phyloP scores from a whole-genome alignment of 1,284 basidiomycete genomes.

The Agaricales sp. region DNA sequence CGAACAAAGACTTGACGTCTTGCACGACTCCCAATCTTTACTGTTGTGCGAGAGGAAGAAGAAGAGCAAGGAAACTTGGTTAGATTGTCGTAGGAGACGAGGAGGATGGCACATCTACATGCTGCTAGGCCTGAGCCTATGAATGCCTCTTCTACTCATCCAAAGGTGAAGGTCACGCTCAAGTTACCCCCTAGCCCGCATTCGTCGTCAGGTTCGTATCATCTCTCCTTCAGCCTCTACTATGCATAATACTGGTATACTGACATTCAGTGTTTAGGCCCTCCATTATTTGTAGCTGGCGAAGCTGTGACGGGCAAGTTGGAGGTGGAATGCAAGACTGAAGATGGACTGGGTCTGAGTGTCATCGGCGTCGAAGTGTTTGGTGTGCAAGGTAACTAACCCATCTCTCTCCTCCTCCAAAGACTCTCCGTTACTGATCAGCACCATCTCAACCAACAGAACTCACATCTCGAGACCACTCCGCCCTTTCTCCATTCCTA shows the following conservation, averaged over 20 bases:
- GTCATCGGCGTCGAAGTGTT: slow-evolving; percentile 67
- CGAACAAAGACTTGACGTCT: neutral
- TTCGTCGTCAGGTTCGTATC: slow-evolving; percentile 41
- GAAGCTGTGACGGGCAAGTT: slow-evolving; percentile 57
- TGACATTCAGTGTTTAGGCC: too few species aligned
- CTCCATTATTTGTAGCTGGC: slow-evolving; percentile 45
- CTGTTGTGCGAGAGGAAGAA: neutral
- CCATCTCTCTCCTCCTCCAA: too few species aligned
- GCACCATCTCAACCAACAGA: too few species aligned
- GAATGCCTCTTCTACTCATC: slow-evolving; percentile 65
- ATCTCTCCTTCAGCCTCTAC: too few species aligned
- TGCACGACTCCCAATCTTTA: neutral
- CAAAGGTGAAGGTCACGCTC: slow-evolving; percentile 61
- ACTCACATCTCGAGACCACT: slow-evolving; percentile 63
- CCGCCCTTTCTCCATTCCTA: slow-evolving; percentile 65
- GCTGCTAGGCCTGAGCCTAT: slow-evolving; percentile 42
- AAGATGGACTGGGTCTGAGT: slow-evolving; percentile 54
- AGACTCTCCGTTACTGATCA: too few species aligned
- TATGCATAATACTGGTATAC: too few species aligned
- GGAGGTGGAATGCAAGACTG: slow-evolving; percentile 65
- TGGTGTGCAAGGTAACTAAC: slow-evolving; percentile 70
- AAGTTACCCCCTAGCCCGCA: slow-evolving; percentile 21
- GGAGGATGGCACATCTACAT: neutral
- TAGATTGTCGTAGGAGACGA: too few species aligned
- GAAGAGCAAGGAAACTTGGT: too few species aligned